Evolutionary conservation across 2,329 filamentous ascomycete species (phyloP).

Genomic region (Monosporascus sp.): DNA sequence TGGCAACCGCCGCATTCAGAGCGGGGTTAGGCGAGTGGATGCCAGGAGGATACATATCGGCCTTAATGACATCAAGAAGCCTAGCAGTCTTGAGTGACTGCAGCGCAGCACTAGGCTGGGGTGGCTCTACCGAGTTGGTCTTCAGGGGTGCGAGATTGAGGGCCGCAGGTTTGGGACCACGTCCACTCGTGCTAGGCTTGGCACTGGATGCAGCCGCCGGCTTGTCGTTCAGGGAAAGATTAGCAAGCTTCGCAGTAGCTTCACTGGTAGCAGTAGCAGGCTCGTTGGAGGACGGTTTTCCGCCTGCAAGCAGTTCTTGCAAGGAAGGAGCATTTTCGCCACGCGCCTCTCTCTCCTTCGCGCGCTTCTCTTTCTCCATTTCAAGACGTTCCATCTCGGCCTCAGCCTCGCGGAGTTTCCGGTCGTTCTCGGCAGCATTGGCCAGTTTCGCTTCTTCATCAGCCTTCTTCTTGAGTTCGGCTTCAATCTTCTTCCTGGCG

Average conservation of each 20-base stretch:
- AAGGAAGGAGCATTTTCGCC: slow-evolving; percentile 31
- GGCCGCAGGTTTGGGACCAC: slow-evolving; percentile 68
- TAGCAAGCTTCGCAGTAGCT: slow-evolving; percentile 44
- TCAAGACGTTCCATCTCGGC: slow-evolving; percentile 67
- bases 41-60: slow-evolving; percentile 74
- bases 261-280: slow-evolving; percentile 33
- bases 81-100: slow-evolving; percentile 89
- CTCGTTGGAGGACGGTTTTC: slow-evolving; percentile 29
- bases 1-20: slow-evolving; percentile 72
- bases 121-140: slow-evolving; percentile 79
- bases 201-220: slow-evolving; percentile 39
- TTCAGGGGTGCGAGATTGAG: slow-evolving; percentile 81
- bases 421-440: slow-evolving; percentile 52
- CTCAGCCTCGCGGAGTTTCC: slow-evolving; percentile 67
- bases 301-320: slow-evolving; percentile 44
- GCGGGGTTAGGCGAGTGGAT: slow-evolving; percentile 89
- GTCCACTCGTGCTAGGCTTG: slow-evolving; percentile 53
- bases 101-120: slow-evolving; percentile 88
- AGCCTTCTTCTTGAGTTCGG: slow-evolving; percentile 34
- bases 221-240: slow-evolving; percentile 47
- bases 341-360: slow-evolving; percentile 44
- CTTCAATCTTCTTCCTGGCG: slow-evolving; percentile 37
- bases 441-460: slow-evolving; percentile 38
- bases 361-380: slow-evolving; percentile 57
- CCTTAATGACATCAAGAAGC: slow-evolving; percentile 74